Percentiles rank a stretch among this genome's conserved stretches.
These are phyloP conservation scores for Cunninghamia lanceolata DNA, from an alignment of 75 land plant species.

Conservation along the genomic window DNA sequence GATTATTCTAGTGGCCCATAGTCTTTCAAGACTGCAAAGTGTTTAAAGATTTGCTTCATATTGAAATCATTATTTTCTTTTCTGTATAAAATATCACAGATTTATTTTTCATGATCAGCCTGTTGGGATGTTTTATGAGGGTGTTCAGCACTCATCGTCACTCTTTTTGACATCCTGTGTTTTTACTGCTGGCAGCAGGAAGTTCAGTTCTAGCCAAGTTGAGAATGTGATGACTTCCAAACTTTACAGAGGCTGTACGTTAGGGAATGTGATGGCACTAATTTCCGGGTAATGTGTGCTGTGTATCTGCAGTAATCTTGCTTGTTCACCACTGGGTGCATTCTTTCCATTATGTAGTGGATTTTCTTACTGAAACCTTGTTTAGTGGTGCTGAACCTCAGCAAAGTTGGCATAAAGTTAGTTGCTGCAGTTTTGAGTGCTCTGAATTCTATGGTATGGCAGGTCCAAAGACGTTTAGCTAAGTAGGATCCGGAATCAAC, in stretches of 20 bases:
- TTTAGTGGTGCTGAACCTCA: neutral
- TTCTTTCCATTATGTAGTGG: slow-evolving; percentile 3
- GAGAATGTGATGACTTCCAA: slow-evolving; percentile 45
- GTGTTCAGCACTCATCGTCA: slow-evolving; percentile 6
- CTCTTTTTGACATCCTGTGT: slow-evolving; percentile 35
- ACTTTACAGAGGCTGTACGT: slow-evolving; percentile 20
- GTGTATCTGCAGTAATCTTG: neutral
- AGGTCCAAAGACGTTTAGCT: slow-evolving; percentile 10
- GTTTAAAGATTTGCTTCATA: neutral
- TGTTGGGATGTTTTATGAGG: neutral
- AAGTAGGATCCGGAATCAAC: slow-evolving; percentile 7
- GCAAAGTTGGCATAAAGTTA: slow-evolving; percentile 4
- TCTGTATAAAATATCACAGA: neutral
- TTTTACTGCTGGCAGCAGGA: slow-evolving; percentile 48
- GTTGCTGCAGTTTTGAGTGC: slow-evolving; percentile 12
- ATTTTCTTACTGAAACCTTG: neutral
- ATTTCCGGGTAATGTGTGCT: neutral
- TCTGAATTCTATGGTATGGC: slow-evolving; percentile 11
- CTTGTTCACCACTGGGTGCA: slow-evolving; percentile 3
- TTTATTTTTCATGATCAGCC: slow-evolving; percentile 13
- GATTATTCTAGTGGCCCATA: slow-evolving; percentile 9
- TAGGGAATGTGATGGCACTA: neutral
- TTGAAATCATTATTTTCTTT: slow-evolving; percentile 6
- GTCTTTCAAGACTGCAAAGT: neutral
- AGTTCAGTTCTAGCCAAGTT: slow-evolving; percentile 8